Percentiles rank a stretch among this genome's conserved stretches.
Conservation (phyloP, 495 filamentous ascomycete genomes). For the Bathelium albidoporum region DNA sequence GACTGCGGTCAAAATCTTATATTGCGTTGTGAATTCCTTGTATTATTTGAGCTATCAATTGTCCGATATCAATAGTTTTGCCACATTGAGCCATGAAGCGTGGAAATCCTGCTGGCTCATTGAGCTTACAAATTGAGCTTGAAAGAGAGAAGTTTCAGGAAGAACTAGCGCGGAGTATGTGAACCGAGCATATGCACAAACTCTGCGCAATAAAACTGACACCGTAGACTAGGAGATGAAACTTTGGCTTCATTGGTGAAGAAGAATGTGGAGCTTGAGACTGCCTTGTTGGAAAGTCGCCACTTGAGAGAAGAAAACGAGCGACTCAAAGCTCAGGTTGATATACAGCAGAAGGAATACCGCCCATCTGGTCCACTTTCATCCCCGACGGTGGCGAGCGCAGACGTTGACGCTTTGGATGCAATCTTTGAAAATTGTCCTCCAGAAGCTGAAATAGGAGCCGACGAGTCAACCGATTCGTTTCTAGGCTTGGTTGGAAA, state of each 20-base stretch:
- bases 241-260: not conserved
- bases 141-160: constrained; percentile 7
- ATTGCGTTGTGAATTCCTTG: too few species aligned
- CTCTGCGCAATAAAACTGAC: not conserved
- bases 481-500: not conserved
- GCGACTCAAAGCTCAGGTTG: constrained; percentile 6
- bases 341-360: not conserved
- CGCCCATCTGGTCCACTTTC: not conserved
- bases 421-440: not conserved
- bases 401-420: not conserved
- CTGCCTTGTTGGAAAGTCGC: not conserved
- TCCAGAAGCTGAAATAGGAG: not conserved
- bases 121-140: not conserved
- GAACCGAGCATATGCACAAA: not conserved
- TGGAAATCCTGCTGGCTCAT: not conserved
- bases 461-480: not conserved
- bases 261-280: not conserved
- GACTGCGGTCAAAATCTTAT: too few species aligned
- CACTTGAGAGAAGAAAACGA: constrained; percentile 6
- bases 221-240: not conserved
- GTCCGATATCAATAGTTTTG: too few species aligned
- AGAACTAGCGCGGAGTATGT: constrained; percentile 16
- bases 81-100: not conserved
- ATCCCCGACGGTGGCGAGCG: not conserved
- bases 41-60: too few species aligned